A percentile compares a stretch with the other conserved stretches of the same genome.
Conservation (phyloP, 345 rosid species). For the Citrus mangshanensis region DNA sequence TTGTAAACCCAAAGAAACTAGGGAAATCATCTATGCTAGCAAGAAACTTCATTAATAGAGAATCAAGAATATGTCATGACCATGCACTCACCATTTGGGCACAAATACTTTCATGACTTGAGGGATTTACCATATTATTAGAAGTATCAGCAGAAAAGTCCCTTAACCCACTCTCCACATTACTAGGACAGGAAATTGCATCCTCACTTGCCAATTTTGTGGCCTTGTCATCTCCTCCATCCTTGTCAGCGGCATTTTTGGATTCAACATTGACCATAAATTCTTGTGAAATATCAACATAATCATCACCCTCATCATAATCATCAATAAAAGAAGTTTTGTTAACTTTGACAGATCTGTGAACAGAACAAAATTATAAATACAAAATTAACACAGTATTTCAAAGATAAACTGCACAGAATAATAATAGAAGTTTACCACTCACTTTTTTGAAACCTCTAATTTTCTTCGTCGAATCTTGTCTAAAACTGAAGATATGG, state of each 20-base stretch:
- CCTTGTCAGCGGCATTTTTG: slow-evolving; percentile 24
- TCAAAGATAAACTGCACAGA: not conserved
- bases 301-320: not conserved
- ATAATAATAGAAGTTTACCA: not conserved
- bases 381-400: not conserved
- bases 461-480: slow-evolving; percentile 78
- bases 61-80: not conserved
- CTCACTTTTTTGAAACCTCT: slow-evolving; percentile 73
- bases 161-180: slow-evolving; percentile 19
- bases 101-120: slow-evolving; percentile 25
- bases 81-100: slow-evolving; percentile 24
- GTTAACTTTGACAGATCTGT: slow-evolving; percentile 37
- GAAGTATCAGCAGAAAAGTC: slow-evolving; percentile 23
- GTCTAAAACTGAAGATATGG: slow-evolving; percentile 78
- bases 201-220: slow-evolving; percentile 19
- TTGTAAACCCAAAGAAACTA: not conserved
- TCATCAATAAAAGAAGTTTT: slow-evolving; percentile 22
- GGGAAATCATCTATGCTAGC: not conserved
- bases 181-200: slow-evolving; percentile 11
- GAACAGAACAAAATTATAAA: slow-evolving; percentile 7
- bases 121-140: slow-evolving; percentile 23
- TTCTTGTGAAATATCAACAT: slow-evolving; percentile 19
- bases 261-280: slow-evolving; percentile 25
- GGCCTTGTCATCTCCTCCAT: slow-evolving; percentile 13
- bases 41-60: not conserved